Evolutionary conservation across 441 rosid genomes (phyloP).

Genomic region (Francoa sonchifolia): DNA sequence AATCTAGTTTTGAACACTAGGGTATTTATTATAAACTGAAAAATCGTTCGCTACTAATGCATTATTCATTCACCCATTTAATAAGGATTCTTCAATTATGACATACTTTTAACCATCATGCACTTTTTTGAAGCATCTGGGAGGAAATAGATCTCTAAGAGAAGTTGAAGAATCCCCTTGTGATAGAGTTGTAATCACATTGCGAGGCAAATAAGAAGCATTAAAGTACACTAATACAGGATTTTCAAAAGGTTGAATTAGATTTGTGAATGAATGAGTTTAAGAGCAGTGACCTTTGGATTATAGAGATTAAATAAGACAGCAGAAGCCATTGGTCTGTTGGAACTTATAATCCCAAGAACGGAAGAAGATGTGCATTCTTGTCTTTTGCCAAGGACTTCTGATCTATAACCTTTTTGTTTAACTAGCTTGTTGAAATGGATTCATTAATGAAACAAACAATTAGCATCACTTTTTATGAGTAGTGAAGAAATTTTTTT

Average conservation of each 20-base stretch:
- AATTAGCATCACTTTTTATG: too few species aligned
- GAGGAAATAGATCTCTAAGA: not conserved
- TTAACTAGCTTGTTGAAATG: too few species aligned
- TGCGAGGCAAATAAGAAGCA: not conserved
- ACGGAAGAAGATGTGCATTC: too few species aligned
- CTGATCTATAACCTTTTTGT: too few species aligned
- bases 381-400: too few species aligned
- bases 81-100: not conserved
- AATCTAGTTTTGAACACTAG: constrained; percentile 3
- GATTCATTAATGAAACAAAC: too few species aligned
- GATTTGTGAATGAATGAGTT: not conserved
- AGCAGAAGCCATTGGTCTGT: too few species aligned
- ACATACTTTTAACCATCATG: not conserved
- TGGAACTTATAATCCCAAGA: too few species aligned
- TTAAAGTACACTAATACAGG: too few species aligned
- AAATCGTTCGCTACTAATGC: constrained; percentile 2
- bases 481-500: too few species aligned
- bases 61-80: not conserved
- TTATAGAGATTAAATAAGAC: not conserved
- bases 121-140: not conserved
- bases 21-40: constrained; percentile 4
- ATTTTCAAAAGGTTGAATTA: not conserved
- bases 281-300: not conserved
- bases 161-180: too few species aligned
- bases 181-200: too few species aligned